phyloP scores from a whole-genome alignment of 139 green algal genomes.

The Spirogloea muscicola region DNA sequence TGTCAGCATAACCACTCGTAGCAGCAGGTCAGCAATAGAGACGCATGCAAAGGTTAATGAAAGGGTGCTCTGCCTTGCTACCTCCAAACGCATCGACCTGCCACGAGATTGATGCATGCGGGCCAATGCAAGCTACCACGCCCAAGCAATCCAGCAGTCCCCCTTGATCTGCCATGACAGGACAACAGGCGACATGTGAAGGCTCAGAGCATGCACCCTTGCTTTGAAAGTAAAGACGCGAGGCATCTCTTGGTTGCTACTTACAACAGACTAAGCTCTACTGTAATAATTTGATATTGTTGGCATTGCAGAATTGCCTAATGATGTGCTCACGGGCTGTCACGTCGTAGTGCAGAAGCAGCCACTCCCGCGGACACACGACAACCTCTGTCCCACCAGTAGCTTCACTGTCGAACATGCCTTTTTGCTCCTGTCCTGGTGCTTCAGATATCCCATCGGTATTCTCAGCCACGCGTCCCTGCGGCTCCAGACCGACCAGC shows the following conservation, averaged over 20 bases:
- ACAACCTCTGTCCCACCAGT: not conserved
- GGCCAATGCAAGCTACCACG: not conserved
- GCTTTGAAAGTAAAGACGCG: too few species aligned
- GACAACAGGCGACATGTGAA: too few species aligned
- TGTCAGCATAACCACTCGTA: too few species aligned
- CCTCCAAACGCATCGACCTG: slow-evolving; percentile 1
- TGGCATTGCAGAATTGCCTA: not conserved
- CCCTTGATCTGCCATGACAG: not conserved
- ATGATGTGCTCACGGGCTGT: not conserved
- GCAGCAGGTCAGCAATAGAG: not conserved
- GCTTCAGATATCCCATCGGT: slow-evolving; percentile 1
- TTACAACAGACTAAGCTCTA: too few species aligned
- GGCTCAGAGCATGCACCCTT: too few species aligned
- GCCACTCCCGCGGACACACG: slow-evolving; percentile 11
- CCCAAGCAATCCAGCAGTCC: slow-evolving; percentile 9
- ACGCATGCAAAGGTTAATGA: not conserved
- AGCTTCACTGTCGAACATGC: not conserved
- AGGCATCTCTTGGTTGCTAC: too few species aligned
- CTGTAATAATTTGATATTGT: too few species aligned
- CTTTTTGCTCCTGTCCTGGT: not conserved
- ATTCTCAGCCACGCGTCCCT: not conserved
- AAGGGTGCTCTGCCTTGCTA: not conserved
- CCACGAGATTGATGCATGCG: not conserved
- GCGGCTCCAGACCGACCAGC: not conserved
- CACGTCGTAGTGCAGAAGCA: not conserved